A percentile compares a stretch with the other conserved stretches of the same genome.
These are phyloP conservation scores for Cyclotella baltica DNA, from an alignment of 108 stramenopile genomes.

Conservation along the genomic window DNA sequence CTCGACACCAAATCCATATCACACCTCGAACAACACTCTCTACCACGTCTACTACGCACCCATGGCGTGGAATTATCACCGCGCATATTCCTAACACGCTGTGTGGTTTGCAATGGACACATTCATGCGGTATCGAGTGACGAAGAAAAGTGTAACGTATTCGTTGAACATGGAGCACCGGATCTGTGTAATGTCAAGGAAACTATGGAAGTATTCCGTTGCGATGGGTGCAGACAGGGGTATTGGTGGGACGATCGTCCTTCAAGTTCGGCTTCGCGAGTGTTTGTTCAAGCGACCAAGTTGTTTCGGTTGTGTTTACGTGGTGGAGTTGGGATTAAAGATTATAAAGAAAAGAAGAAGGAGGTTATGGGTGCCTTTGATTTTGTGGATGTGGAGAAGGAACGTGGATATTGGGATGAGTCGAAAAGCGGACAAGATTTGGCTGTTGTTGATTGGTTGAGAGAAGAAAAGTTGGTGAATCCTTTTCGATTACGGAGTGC, in stretches of 20 bases:
- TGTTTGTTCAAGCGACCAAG: slow-evolving; percentile 74
- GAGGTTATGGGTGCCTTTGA: slow-evolving; percentile 72
- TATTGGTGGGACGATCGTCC: slow-evolving; percentile 91
- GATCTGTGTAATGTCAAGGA: slow-evolving; percentile 41
- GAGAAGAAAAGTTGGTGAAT: slow-evolving; percentile 62
- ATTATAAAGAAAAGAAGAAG: slow-evolving; percentile 50
- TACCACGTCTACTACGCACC: slow-evolving; percentile 73
- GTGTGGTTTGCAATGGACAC: slow-evolving; percentile 88
- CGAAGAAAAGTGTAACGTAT: slow-evolving; percentile 61
- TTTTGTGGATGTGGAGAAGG: slow-evolving; percentile 62
- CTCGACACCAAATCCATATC: slow-evolving; percentile 66
- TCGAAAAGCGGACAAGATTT: slow-evolving; percentile 12
- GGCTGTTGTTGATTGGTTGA: slow-evolving; percentile 77
- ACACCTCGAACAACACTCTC: slow-evolving; percentile 68
- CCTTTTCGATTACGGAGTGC: slow-evolving; percentile 71
- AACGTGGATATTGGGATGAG: slow-evolving; percentile 22
- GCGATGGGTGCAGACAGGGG: slow-evolving; percentile 75
- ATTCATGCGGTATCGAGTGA: slow-evolving; percentile 66
- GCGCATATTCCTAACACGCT: slow-evolving; percentile 69
- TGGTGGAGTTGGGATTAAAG: slow-evolving; percentile 72
- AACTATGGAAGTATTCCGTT: slow-evolving; percentile 73
- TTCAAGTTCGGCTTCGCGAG: slow-evolving; percentile 78
- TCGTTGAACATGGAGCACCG: slow-evolving; percentile 67
- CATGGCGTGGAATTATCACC: slow-evolving; percentile 81
- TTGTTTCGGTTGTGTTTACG: slow-evolving; percentile 70